Conservation (phyloP, 192 early-diverging fungal genomes). For the Coemansia guatemalensis region DNA sequence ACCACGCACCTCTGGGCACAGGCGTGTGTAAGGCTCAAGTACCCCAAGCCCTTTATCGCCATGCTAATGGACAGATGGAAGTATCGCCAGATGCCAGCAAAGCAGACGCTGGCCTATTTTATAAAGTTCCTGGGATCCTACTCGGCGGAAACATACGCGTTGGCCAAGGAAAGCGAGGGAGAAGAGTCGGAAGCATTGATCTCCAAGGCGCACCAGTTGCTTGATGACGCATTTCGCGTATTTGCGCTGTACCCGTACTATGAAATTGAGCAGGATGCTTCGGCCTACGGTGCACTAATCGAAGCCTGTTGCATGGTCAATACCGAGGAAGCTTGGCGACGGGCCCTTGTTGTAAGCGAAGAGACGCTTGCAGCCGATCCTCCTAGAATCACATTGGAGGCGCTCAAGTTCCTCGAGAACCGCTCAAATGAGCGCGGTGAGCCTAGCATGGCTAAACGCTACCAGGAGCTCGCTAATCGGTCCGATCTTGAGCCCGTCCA, state of each 20-base stretch:
- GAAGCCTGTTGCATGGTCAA: conserved; percentile 41
- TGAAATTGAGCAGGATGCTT: conserved; percentile 19
- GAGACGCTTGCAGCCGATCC: conserved; percentile 24
- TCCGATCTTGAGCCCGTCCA: conserved; percentile 8
- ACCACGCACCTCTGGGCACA: conserved; percentile 39
- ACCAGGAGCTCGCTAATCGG: conserved; percentile 16
- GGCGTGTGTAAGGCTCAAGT: conserved; percentile 28
- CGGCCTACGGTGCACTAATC: conserved; percentile 42
- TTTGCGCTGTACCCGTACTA: conserved; percentile 51
- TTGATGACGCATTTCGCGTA: conserved; percentile 43
- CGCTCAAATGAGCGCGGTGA: conserved; percentile 28
- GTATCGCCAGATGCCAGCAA: conserved; percentile 44
- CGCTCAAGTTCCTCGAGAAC: conserved; percentile 25
- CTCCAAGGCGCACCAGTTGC: background rate
- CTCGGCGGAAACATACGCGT: background rate
- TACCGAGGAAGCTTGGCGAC: conserved; percentile 43
- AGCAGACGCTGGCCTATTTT: conserved; percentile 27
- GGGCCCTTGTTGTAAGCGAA: conserved; percentile 36
- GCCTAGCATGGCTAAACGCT: conserved; percentile 42
- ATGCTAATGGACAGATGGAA: conserved; percentile 50
- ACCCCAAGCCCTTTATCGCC: conserved; percentile 22
- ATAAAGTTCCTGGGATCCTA: conserved; percentile 22
- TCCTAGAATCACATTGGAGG: conserved; percentile 32
- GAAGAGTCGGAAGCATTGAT: background rate
- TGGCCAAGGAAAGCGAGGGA: background rate